Percentiles rank a stretch among this genome's conserved stretches.
Evolutionary conservation across 257 asterid species (phyloP).

Genomic region (Nyctanthes arbortristis): DNA sequence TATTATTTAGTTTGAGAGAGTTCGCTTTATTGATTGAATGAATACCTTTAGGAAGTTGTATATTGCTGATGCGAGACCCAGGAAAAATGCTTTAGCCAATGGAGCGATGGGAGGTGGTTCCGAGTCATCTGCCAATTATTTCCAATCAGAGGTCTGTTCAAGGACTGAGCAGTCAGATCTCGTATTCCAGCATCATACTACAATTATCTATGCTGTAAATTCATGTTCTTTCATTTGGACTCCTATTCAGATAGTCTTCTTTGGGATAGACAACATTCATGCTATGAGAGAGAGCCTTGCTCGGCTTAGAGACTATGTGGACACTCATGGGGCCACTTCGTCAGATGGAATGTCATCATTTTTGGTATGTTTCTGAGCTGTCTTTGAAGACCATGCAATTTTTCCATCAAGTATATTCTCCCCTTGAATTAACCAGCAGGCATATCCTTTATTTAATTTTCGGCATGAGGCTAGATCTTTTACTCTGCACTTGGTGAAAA

Average conservation of each 20-base stretch:
- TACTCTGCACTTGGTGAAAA: not conserved
- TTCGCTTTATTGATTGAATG: constrained; percentile 16
- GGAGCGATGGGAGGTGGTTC: constrained; percentile 99
- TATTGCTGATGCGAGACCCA: constrained; percentile 99
- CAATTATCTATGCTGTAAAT: constrained; percentile 13
- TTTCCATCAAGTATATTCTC: not conserved
- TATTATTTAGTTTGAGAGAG: constrained; percentile 13
- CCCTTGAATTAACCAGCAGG: not conserved
- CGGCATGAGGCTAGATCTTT: not conserved
- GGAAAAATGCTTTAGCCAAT: constrained; percentile 98
- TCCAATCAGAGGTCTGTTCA: constrained; percentile 83
- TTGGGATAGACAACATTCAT: constrained; percentile 96
- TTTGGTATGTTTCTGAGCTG: constrained; percentile 58
- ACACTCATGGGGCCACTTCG: constrained; percentile 89
- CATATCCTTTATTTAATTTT: not conserved
- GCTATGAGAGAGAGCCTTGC: constrained; percentile 95
- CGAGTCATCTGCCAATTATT: constrained; percentile 95
- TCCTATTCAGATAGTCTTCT: constrained; percentile 76
- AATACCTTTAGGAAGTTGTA: constrained; percentile 74
- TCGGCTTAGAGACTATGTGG: constrained; percentile 92
- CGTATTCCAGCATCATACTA: constrained; percentile 17
- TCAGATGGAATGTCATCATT: constrained; percentile 97
- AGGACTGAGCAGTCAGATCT: constrained; percentile 20
- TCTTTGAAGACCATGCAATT: constrained; percentile 14
- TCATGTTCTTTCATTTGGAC: constrained; percentile 20